Conservation (phyloP, 306 rosid genomes). For the Acmispon strigosus region DNA sequence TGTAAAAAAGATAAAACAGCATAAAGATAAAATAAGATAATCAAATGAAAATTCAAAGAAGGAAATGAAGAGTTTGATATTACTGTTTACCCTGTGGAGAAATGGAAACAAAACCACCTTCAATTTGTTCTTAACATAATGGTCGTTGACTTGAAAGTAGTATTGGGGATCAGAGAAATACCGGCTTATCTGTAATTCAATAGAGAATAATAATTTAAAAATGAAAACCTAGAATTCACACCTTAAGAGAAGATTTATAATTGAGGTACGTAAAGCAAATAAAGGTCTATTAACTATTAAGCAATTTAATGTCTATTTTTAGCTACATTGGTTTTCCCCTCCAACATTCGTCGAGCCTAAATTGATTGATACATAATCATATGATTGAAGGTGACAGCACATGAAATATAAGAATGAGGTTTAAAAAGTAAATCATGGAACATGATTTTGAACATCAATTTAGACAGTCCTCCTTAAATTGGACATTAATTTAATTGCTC, state of each 20-base stretch:
- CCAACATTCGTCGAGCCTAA: neutral
- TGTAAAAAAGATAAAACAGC: neutral
- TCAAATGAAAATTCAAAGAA: neutral
- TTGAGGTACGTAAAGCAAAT: neutral
- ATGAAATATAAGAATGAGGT: neutral
- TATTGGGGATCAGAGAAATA: conserved; percentile 95
- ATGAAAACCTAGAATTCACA: conserved; percentile 4
- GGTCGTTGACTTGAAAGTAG: conserved; percentile 97
- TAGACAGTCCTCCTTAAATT: neutral
- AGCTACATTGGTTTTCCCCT: neutral
- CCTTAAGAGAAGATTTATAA: neutral
- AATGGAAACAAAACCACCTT: conserved; percentile 92
- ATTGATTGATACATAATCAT: neutral
- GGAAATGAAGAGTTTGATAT: conserved; percentile 1
- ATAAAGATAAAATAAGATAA: conserved; percentile 2
- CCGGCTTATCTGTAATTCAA: conserved; percentile 67
- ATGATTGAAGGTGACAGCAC: neutral
- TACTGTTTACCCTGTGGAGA: conserved; percentile 78
- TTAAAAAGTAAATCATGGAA: neutral
- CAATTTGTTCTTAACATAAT: conserved; percentile 90
- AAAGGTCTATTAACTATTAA: neutral
- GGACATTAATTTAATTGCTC: neutral
- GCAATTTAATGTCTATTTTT: neutral
- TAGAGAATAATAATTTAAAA: conserved; percentile 3
- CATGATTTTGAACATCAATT: neutral